Percentiles rank a stretch among this genome's conserved stretches.
phyloP scores from a whole-genome alignment of 2,329 filamentous ascomycete genomes.

The Cephalotrichum gorgonifer region DNA sequence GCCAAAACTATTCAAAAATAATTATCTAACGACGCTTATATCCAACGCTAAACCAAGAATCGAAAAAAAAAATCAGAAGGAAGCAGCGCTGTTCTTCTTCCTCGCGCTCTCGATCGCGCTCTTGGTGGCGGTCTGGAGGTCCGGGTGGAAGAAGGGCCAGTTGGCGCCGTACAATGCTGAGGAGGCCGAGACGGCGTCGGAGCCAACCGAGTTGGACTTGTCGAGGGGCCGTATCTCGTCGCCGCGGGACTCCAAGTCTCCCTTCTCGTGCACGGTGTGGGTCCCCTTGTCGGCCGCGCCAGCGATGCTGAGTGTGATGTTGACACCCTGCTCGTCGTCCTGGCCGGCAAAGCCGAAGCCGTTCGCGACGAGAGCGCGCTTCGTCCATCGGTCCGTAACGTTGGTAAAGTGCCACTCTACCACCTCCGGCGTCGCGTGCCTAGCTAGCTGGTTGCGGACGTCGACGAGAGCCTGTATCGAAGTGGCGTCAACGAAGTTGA shows the following conservation, averaged over 20 bases:
- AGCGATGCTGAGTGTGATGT: background rate
- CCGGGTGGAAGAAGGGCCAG: slow-evolving; percentile 36
- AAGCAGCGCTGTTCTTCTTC: slow-evolving; percentile 5
- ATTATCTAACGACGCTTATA: no score
- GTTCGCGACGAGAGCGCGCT: slow-evolving; percentile 41
- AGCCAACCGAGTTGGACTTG: background rate
- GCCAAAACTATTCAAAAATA: no score
- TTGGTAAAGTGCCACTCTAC: slow-evolving; percentile 46
- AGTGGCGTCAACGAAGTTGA: slow-evolving; percentile 48
- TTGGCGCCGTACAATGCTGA: slow-evolving; percentile 26
- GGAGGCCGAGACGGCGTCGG: slow-evolving; percentile 7
- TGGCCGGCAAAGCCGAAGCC: slow-evolving; percentile 40
- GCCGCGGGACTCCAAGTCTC: background rate
- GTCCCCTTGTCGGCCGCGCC: slow-evolving; percentile 7
- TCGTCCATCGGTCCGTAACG: slow-evolving; percentile 45
- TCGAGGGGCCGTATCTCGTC: slow-evolving; percentile 8
- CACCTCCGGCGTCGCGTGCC: slow-evolving; percentile 34
- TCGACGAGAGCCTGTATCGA: slow-evolving; percentile 47
- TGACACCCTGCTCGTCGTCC: slow-evolving; percentile 7
- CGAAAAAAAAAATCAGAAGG: background rate
- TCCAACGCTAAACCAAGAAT: no score
- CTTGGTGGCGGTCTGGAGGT: slow-evolving; percentile 31
- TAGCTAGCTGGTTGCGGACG: slow-evolving; percentile 41
- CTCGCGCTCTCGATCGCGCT: slow-evolving; percentile 12
- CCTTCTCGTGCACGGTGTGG: slow-evolving; percentile 8